Evolutionary conservation across 139 green algal genomes (phyloP), one percentile per base, ranked within the genome.

Genomic region (Chlamydomonas applanata): DNA sequence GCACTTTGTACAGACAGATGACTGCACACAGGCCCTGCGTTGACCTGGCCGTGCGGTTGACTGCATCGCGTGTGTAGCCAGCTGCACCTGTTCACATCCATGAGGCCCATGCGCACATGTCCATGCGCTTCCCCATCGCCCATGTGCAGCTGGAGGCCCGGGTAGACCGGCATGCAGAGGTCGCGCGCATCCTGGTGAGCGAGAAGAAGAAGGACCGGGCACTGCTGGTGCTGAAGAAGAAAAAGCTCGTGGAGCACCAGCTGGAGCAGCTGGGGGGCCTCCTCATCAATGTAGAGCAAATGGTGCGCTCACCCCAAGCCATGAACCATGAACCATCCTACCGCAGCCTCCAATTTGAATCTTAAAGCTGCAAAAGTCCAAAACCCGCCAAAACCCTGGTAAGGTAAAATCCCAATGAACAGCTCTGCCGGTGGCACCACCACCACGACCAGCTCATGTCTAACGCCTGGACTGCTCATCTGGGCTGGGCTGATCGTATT

Each of bases 221-320:
- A 1, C 77, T 96, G 67, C 73, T 96, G 33, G 86, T 82, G 20
- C 66, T 96, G 20, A 90, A 89, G 63, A 89, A 90, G 63, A 90
- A 89, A 67, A 89, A 89, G 79, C 72, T 95, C 54, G 81, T 82
- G 36, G 88, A 94, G 62, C 66, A 86, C 7, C 83, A 89, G 66
- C 30, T 86, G 19, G 56, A 79, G 11, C 36, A 68, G 56, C 57
- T 77, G 24, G 57, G 24, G 7, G 27, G 16, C 27, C 35, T 77
- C 34, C 17, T 75, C 2, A 67, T 94, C 14, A 93, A 93, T 69
- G 82, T 94, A n/a, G 90, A 95, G 65, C 73, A 82, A 27, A 86
- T 93, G 85, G 88, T 93, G 78, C 52, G 76, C 16, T 49, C 11
- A 17, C 49, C 33, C 29, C 4, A 27, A 7, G 59, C 40, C 54